Evolutionary conservation across 768 basidiomycete species (phyloP), one percentile per base, ranked within the genome.

Genomic region (Bullera alba): DNA sequence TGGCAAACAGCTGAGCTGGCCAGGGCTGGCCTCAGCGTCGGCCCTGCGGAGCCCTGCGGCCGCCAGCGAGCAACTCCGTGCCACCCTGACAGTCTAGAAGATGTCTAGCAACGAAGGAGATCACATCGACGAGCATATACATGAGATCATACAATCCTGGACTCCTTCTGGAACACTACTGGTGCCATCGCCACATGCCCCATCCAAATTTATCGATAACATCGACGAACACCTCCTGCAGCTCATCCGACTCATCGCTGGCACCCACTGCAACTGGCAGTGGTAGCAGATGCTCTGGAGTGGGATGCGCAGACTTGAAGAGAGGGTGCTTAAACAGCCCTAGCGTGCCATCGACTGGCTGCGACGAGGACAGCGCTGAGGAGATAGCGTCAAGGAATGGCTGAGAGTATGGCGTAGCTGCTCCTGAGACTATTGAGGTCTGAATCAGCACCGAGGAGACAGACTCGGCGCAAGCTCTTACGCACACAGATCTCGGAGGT

Each of bases 221-320:
- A 14, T 48, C 58, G 1, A 58, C 51, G 25, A 47, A 58, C n/a
- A 67, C 51, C 34, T 62, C 60, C 42, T 60, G 62, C 19, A 41
- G 25, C 48, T 39, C 52, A 14, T 57, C 54, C 10, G 79, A 81
- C 5, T 75, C 76, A 36, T 80, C 83, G 7, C 81, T 83, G 6
- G 84, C 86, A 2, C 84, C 86, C 2, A 81, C 83, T 3, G 83
- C 85, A 35, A 87, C 76, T 65, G 87, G 86, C 15, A 89, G 55
- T 8, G 87, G 87, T 15, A 88, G 76, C 61, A 89, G 86, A 63
- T 89, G 87, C 25, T 91, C 87, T 56, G 82, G 81, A 2, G 83
- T 77, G 1, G 86, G 87, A 60, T 91, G 85, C 23, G 82, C 79
- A 0, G 75, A 61, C 3, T 81, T 77, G 76, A 85, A 89, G 7